phyloP scores from a whole-genome alignment of 2,329 filamentous ascomycete genomes.

The Uncinocarpus reesii region DNA sequence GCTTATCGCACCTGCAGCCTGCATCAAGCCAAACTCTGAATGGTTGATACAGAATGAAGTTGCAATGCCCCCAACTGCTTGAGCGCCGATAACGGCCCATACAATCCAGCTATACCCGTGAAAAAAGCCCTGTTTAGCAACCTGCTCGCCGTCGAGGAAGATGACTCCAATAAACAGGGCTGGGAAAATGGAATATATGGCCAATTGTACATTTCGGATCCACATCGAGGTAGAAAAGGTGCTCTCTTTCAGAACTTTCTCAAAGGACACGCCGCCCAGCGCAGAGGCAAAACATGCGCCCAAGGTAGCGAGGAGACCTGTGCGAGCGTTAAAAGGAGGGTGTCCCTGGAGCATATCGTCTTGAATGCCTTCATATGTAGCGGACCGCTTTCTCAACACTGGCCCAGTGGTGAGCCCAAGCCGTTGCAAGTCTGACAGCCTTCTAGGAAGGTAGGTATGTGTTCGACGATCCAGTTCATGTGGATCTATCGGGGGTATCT shows the following conservation, averaged over 20 bases:
- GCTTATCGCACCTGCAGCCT: slow-evolving; percentile 84
- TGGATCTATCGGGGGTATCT: slow-evolving; percentile 56
- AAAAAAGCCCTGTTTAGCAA: slow-evolving; percentile 80
- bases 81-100: slow-evolving; percentile 72
- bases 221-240: slow-evolving; percentile 66
- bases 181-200: slow-evolving; percentile 86
- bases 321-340: slow-evolving; percentile 60
- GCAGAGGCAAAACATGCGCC: slow-evolving; percentile 71
- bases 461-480: slow-evolving; percentile 51
- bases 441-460: slow-evolving; percentile 61
- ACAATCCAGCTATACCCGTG: slow-evolving; percentile 88
- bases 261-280: slow-evolving; percentile 57
- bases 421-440: slow-evolving; percentile 53
- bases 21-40: slow-evolving; percentile 84
- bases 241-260: slow-evolving; percentile 87
- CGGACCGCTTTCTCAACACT: slow-evolving; percentile 58
- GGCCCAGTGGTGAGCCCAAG: slow-evolving; percentile 36
- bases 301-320: slow-evolving; percentile 69
- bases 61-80: slow-evolving; percentile 76
- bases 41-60: slow-evolving; percentile 72
- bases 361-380: slow-evolving; percentile 82
- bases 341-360: slow-evolving; percentile 46
- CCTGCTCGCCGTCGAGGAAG: slow-evolving; percentile 74
- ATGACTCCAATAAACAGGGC: slow-evolving; percentile 77
- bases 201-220: slow-evolving; percentile 89